These are phyloP conservation scores for Simplicillium sp. DNA, from an alignment of 2,329 filamentous ascomycete genomes.

Conservation along the genomic window DNA sequence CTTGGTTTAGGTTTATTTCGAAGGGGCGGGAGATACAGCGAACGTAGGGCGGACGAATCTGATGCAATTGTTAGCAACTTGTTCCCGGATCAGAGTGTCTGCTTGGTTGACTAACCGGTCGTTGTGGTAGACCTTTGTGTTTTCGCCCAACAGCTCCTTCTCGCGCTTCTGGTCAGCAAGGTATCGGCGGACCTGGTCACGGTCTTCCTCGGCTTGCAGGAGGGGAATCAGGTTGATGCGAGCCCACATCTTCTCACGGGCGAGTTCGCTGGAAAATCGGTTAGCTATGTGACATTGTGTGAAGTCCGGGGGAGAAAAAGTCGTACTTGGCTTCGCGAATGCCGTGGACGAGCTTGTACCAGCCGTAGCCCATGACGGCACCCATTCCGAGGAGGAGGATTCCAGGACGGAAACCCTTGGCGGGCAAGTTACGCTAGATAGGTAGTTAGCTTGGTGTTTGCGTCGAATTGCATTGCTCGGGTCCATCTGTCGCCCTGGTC, in stretches of 20 bases:
- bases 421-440: slow-evolving; percentile 79
- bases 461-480: slow-evolving; percentile 9
- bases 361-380: slow-evolving; percentile 77
- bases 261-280: slow-evolving; percentile 62
- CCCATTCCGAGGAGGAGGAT: slow-evolving; percentile 70
- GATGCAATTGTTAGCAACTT: slow-evolving; percentile 1
- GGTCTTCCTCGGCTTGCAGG: slow-evolving; percentile 92
- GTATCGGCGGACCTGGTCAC: slow-evolving; percentile 82
- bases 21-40: slow-evolving; percentile 57
- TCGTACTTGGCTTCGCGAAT: slow-evolving; percentile 86
- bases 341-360: slow-evolving; percentile 75
- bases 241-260: slow-evolving; percentile 96
- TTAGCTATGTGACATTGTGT: background rate
- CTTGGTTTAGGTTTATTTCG: slow-evolving; percentile 36
- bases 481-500: background rate
- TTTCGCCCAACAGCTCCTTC: slow-evolving; percentile 78
- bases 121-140: slow-evolving; percentile 77
- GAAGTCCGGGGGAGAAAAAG: slow-evolving; percentile 1
- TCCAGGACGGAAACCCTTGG: slow-evolving; percentile 78
- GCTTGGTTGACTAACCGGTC: slow-evolving; percentile 56
- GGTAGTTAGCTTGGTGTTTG: background rate
- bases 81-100: background rate
- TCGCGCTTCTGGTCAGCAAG: slow-evolving; percentile 82
- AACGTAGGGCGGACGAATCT: slow-evolving; percentile 79
- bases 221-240: slow-evolving; percentile 90